A percentile compares a stretch with the other conserved stretches of the same genome.
phyloP scores from a whole-genome alignment of 495 filamentous ascomycete genomes.

The Penicillium robsamsonii region DNA sequence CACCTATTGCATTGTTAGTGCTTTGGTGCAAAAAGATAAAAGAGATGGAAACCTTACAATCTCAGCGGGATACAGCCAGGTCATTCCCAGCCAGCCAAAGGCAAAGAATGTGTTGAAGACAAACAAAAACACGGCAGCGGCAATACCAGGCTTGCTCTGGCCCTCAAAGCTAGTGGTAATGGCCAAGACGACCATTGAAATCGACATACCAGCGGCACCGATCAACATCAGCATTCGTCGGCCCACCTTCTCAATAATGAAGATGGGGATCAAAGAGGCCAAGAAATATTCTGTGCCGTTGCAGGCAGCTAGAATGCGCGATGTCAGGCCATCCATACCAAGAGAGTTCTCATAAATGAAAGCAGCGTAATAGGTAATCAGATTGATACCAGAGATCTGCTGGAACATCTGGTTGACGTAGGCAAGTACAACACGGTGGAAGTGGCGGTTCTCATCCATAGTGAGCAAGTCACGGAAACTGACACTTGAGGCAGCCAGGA shows the following conservation, averaged over 20 bases:
- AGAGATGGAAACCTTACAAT: slow-evolving; percentile 42
- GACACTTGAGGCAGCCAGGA: slow-evolving; percentile 62
- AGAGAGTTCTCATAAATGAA: slow-evolving; percentile 62
- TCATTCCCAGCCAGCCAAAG: slow-evolving; percentile 74
- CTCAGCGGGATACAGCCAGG: slow-evolving; percentile 73
- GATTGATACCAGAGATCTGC: slow-evolving; percentile 71
- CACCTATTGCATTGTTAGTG: slow-evolving; percentile 26
- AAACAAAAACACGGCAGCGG: slow-evolving; percentile 63
- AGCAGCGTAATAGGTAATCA: slow-evolving; percentile 71
- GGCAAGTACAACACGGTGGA: slow-evolving; percentile 68
- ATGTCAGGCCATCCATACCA: slow-evolving; percentile 54
- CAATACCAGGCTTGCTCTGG: slow-evolving; percentile 42
- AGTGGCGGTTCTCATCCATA: slow-evolving; percentile 68
- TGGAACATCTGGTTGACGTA: slow-evolving; percentile 79
- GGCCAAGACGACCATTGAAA: slow-evolving; percentile 67
- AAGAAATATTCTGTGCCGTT: slow-evolving; percentile 75
- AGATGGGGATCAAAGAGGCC: slow-evolving; percentile 67
- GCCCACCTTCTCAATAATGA: slow-evolving; percentile 67
- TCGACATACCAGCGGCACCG: slow-evolving; percentile 64
- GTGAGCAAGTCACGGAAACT: slow-evolving; percentile 67
- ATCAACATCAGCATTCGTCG: slow-evolving; percentile 70
- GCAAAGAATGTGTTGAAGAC: slow-evolving; percentile 77
- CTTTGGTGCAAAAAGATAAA: background rate
- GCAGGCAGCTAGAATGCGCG: slow-evolving; percentile 65
- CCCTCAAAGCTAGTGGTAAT: slow-evolving; percentile 39